These are phyloP conservation scores for Paecilomyces sp. DNA, from an alignment of 2,329 filamentous ascomycete genomes.

Conservation along the genomic window DNA sequence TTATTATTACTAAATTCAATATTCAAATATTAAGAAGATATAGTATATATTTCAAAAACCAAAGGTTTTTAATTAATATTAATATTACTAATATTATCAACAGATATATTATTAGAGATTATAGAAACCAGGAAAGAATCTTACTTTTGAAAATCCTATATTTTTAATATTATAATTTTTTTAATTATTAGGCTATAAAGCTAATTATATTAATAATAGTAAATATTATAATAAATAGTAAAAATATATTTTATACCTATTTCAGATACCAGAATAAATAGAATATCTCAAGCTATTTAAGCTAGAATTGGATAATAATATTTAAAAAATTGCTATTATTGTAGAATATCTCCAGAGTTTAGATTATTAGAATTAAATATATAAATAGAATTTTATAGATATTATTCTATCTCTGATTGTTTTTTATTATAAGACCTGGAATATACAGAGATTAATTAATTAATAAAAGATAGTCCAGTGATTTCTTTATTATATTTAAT, in stretches of 20 bases:
- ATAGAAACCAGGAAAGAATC: too few species aligned
- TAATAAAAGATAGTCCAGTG: not conserved
- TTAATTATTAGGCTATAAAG: not conserved
- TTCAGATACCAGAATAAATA: not conserved
- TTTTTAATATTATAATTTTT: not conserved
- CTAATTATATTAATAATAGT: not conserved
- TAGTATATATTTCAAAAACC: not conserved
- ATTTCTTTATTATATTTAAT: not conserved
- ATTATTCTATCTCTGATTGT: not conserved
- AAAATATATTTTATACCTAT: not conserved
- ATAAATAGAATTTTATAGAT: not conserved
- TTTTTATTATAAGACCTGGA: not conserved
- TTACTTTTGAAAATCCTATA: not conserved
- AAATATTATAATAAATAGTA: not conserved
- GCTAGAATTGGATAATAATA: not conserved
- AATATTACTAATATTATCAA: not conserved
- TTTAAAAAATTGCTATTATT: not conserved
- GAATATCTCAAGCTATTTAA: too few species aligned
- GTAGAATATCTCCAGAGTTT: not conserved
- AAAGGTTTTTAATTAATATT: not conserved
- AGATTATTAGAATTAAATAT: not conserved
- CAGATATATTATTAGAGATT: not conserved
- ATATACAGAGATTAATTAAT: not conserved
- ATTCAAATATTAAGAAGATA: not conserved
- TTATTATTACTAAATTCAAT: too few species aligned